These are phyloP conservation scores for Ogataea neopini DNA, from an alignment of 805 yeast genomes.

Conservation along the genomic window DNA sequence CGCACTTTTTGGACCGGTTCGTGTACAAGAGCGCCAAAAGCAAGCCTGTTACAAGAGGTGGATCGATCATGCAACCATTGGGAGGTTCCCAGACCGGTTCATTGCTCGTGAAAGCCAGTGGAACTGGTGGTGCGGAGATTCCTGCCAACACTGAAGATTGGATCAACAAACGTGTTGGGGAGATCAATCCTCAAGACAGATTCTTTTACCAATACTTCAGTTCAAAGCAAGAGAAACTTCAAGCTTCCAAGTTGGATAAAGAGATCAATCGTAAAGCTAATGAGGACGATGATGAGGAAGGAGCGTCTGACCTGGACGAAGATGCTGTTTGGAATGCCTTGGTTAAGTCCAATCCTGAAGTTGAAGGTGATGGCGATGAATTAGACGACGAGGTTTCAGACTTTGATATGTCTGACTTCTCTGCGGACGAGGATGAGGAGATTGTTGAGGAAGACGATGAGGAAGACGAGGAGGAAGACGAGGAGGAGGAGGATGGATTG, in stretches of 20 bases:
- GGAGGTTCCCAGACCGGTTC: slow-evolving; percentile 80
- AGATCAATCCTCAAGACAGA: slow-evolving; percentile 81
- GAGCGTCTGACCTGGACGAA: slow-evolving; percentile 49
- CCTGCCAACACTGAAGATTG: slow-evolving; percentile 89
- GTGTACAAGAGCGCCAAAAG: slow-evolving; percentile 91
- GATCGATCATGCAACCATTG: slow-evolving; percentile 96
- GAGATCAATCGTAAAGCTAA: slow-evolving; percentile 48
- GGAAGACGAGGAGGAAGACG: slow-evolving; percentile 34
- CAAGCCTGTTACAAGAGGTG: slow-evolving; percentile 72
- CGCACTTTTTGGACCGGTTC: slow-evolving; percentile 92
- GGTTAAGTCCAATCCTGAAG: slow-evolving; percentile 58
- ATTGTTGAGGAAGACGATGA: no score
- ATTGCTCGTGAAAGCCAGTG: slow-evolving; percentile 65
- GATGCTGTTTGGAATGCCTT: slow-evolving; percentile 62
- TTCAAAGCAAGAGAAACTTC: slow-evolving; percentile 50
- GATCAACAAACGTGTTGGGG: slow-evolving; percentile 61
- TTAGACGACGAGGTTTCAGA: slow-evolving; percentile 39
- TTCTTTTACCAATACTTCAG: slow-evolving; percentile 87
- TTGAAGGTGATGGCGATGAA: slow-evolving; percentile 47
- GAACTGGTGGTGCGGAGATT: slow-evolving; percentile 37
- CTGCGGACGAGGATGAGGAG: slow-evolving; percentile 35
- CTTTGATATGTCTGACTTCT: slow-evolving; percentile 41
- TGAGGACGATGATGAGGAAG: slow-evolving; percentile 38
- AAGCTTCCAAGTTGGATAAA: slow-evolving; percentile 41
- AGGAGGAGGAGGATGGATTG: slow-evolving; percentile 36